phyloP scores from a whole-genome alignment of 192 early-diverging fungal species.

The Podochytrium sp. region DNA sequence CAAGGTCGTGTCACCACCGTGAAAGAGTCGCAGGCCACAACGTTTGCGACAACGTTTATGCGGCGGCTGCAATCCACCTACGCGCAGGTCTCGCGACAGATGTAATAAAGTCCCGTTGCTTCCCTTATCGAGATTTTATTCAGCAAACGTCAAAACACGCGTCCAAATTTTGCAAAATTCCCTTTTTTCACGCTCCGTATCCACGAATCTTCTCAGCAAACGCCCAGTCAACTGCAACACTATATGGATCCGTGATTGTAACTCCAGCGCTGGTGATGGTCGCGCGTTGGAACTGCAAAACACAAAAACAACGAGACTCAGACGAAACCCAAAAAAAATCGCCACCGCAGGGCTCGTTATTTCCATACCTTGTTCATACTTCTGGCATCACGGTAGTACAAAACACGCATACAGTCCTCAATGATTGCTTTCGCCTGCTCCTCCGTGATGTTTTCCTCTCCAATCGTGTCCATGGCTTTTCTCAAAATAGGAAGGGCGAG shows the following conservation, averaged over 20 bases:
- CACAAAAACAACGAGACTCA: not conserved
- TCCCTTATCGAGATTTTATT: not conserved
- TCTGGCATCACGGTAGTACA: slow-evolving; percentile 94
- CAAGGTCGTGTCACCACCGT: no score
- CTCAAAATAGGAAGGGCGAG: slow-evolving; percentile 91
- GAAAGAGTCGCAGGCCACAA: no score
- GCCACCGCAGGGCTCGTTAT: not conserved
- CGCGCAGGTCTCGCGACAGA: no score
- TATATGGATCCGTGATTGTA: slow-evolving; percentile 85
- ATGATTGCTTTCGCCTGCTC: slow-evolving; percentile 84
- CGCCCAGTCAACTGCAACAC: slow-evolving; percentile 86
- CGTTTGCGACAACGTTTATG: no score
- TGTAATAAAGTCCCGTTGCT: no score
- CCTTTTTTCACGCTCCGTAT: slow-evolving; percentile 45
- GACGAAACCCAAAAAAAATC: not conserved
- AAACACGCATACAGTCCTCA: slow-evolving; percentile 88
- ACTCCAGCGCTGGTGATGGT: slow-evolving; percentile 85
- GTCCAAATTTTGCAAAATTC: not conserved
- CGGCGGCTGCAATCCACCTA: no score
- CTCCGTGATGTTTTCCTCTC: slow-evolving; percentile 85
- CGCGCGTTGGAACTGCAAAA: slow-evolving; percentile 80
- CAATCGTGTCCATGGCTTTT: slow-evolving; percentile 81
- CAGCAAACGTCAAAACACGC: not conserved
- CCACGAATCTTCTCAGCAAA: slow-evolving; percentile 74
- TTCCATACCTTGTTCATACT: slow-evolving; percentile 81